Evolutionary conservation across 2,329 filamentous ascomycete genomes (phyloP).

Genomic region (Ramularia collo-cygni): DNA sequence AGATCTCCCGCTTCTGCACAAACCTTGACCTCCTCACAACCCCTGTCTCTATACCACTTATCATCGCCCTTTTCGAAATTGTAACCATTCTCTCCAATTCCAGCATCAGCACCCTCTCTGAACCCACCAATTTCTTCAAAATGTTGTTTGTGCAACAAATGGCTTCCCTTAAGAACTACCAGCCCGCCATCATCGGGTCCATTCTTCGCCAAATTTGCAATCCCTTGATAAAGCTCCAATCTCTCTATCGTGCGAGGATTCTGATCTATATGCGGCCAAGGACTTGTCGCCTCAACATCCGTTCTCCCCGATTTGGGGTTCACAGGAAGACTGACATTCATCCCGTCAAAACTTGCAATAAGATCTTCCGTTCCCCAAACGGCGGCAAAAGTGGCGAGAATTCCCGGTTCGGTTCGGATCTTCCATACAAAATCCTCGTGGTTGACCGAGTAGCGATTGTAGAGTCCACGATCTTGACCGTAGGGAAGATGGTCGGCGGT

Average conservation of each 20-base stretch:
- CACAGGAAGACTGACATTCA: constrained; percentile 20
- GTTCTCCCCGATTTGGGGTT: constrained; percentile 13
- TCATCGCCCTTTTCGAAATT: constrained; percentile 29
- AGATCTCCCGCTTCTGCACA: constrained; percentile 21
- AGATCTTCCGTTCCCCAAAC: constrained; percentile 23
- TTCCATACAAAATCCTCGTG: constrained; percentile 25
- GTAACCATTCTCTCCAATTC: constrained; percentile 27
- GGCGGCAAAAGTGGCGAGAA: constrained; percentile 17
- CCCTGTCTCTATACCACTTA: constrained; percentile 18
- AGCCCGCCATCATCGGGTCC: constrained; percentile 43
- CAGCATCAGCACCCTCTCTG: constrained; percentile 11
- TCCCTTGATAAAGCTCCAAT: constrained; percentile 20
- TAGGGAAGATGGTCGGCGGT: constrained; percentile 10
- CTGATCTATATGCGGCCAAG: constrained; percentile 18
- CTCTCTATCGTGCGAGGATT: constrained; percentile 15
- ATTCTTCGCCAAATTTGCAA: constrained; percentile 33
- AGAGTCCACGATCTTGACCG: constrained; percentile 13
- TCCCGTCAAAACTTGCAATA: constrained; percentile 21
- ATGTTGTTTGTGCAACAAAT: constrained; percentile 39
- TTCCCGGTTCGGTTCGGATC: constrained; percentile 19
- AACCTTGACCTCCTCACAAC: constrained; percentile 18
- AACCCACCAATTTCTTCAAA: constrained; percentile 33
- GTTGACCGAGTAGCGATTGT: constrained; percentile 18
- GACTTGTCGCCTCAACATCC: constrained; percentile 12
- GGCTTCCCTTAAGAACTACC: constrained; percentile 38